These are phyloP conservation scores for Diaporthe sp. DNA, from an alignment of 2,329 filamentous ascomycete species.

Conservation along the genomic window DNA sequence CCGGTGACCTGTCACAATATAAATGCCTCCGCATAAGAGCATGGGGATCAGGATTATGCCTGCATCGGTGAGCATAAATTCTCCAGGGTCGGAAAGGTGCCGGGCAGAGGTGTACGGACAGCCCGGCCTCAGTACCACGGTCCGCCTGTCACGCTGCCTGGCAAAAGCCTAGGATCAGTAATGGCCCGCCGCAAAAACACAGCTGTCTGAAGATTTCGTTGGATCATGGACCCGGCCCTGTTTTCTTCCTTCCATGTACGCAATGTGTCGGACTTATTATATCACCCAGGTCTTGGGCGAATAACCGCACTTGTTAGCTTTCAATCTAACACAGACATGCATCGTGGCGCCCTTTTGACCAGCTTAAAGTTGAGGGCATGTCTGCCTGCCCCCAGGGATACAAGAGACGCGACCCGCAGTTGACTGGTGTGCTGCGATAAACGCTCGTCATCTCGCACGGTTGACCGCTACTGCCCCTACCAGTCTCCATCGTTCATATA, in stretches of 20 bases:
- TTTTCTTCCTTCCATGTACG: not conserved
- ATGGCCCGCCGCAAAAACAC: not conserved
- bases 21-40: not conserved
- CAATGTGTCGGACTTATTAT: not conserved
- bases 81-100: conserved; percentile 9
- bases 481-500: conserved; percentile 5
- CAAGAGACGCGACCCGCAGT: not conserved
- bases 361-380: not conserved
- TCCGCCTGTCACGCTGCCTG: not conserved
- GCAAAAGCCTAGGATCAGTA: too few relatives aligned
- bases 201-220: not conserved
- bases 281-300: not conserved
- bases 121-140: not conserved
- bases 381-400: not conserved
- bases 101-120: not conserved
- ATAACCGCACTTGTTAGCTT: not conserved
- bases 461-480: not conserved
- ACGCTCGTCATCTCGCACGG: not conserved
- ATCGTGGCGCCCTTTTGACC: not conserved
- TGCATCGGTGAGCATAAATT: conserved; percentile 1
- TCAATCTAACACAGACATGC: not conserved
- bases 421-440: not conserved
- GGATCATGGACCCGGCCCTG: not conserved
- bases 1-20: conserved; percentile 6
- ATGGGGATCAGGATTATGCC: not conserved